These are phyloP conservation scores for Scenedesmus sp. DNA, from an alignment of 163 green algal genomes.

Conservation along the genomic window DNA sequence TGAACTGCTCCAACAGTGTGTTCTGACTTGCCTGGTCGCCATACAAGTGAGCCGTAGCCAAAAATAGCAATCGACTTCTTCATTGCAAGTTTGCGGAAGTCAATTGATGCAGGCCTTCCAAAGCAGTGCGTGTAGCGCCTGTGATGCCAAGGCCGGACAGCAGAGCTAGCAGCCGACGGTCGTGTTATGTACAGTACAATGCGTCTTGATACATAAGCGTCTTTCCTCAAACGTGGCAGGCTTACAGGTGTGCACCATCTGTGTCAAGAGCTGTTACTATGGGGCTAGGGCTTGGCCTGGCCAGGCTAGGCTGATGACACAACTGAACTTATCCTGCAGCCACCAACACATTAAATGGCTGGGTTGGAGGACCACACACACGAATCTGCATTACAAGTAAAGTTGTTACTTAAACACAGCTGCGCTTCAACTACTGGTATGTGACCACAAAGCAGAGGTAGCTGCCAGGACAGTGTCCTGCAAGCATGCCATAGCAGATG, in stretches of 20 bases:
- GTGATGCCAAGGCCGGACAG: background rate
- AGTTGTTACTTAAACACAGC: too few relatives aligned
- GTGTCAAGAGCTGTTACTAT: background rate
- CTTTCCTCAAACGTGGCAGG: too few relatives aligned
- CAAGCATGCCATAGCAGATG: too few relatives aligned
- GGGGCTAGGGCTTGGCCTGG: background rate
- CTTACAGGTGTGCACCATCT: background rate
- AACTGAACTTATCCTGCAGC: background rate
- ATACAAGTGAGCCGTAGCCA: constrained; percentile 38
- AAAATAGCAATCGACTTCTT: constrained; percentile 14
- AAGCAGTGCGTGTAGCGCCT: background rate
- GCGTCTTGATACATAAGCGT: too few relatives aligned
- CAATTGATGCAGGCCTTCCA: background rate
- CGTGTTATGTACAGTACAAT: background rate
- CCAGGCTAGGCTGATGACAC: background rate
- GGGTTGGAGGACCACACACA: background rate
- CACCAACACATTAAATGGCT: background rate
- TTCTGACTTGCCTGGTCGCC: constrained; percentile 11
- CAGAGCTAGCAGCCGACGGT: background rate
- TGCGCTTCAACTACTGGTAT: too few relatives aligned
- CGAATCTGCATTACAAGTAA: too few relatives aligned
- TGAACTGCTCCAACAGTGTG: constrained; percentile 15
- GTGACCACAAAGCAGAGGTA: too few relatives aligned
- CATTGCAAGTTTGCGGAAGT: background rate
- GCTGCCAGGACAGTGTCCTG: too few relatives aligned